Percentiles rank a stretch among this genome's conserved stretches.
These are phyloP conservation scores for Oryza nivara DNA, from an alignment of 176 grass and related monocot species.

Conservation along the genomic window DNA sequence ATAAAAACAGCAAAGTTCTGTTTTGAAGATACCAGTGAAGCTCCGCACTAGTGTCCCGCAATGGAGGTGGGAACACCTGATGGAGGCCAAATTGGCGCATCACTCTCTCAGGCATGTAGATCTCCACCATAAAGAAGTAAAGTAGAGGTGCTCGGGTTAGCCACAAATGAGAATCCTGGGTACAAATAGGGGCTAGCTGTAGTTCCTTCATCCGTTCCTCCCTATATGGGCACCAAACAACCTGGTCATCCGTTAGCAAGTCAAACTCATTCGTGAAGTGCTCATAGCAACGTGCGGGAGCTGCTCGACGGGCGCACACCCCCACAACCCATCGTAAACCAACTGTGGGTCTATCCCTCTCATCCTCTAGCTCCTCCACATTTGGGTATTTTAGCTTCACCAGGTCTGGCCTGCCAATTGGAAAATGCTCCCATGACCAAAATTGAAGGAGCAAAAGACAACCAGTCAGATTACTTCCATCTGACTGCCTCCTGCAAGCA, in stretches of 20 bases:
- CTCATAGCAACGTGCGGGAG: slow-evolving; percentile 55
- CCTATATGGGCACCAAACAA: slow-evolving; percentile 51
- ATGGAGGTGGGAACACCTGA: slow-evolving; percentile 42
- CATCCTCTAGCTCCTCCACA: slow-evolving; percentile 48
- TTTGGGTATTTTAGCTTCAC: slow-evolving; percentile 47
- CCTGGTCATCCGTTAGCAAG: slow-evolving; percentile 45
- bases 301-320: slow-evolving; percentile 36
- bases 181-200: slow-evolving; percentile 51
- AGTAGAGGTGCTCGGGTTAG: slow-evolving; percentile 47
- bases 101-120: slow-evolving; percentile 48
- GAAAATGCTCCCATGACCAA: slow-evolving; percentile 53
- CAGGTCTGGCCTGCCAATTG: slow-evolving; percentile 48
- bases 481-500: slow-evolving; percentile 49
- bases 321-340: slow-evolving; percentile 48
- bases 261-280: slow-evolving; percentile 55
- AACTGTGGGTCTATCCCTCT: slow-evolving; percentile 49
- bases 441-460: slow-evolving; percentile 51
- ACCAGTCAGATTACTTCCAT: slow-evolving; percentile 55
- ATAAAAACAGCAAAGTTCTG: background rate
- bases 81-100: slow-evolving; percentile 50
- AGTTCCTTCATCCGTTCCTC: slow-evolving; percentile 36
- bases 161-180: slow-evolving; percentile 47
- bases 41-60: slow-evolving; percentile 40
- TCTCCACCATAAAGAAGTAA: slow-evolving; percentile 50
- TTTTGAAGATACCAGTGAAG: slow-evolving; percentile 40